Evolutionary conservation across 768 basidiomycete genomes (phyloP), one percentile per base, ranked within the genome.

Genomic region (Psilocybe cyanescens): DNA sequence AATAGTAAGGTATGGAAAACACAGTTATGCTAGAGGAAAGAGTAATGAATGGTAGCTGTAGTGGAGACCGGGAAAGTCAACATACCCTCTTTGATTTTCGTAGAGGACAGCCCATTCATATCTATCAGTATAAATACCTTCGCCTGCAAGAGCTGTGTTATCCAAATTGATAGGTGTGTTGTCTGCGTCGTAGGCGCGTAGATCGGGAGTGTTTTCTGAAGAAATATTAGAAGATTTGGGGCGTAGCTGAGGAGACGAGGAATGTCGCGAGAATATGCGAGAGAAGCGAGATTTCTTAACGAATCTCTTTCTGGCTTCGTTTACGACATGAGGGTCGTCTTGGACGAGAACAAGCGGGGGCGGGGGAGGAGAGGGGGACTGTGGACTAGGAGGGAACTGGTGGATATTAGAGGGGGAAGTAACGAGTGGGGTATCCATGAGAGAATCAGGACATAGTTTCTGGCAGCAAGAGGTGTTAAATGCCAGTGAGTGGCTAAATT

Each of bases 61-160:
- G 50, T 31, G 58, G 30, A 11, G 51, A 9, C n/a, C 11, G 17
- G 19, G 41, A 46, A 55, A 47, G 59, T 30, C 44, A 39, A 41
- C 79, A 33, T 63, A 90, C 92, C 92, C 92, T 69, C 92, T 79
- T 74, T 94, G 92, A 69, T 94, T 92, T 75, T 94, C 92, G 62
- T 91, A 92, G 8, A 94, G 68, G 8, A 90, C 71, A 6, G 90
- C 92, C 92, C 92, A 94, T 71, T 83, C 81, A 70, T 89, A 94
- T 11, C 80, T 73, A 68, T 90, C 86, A 57, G 73, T 71, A 63
- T 78, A 74, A 17, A 77, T 68, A 54, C 70, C 65, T 31, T 71
- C 63, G 29, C 66, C 60, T 51, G 67, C 57, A 6, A 71, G 64
- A 11, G 57, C 71, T 41, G 68, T 68, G 58, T 57, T 57, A 57